phyloP scores from a whole-genome alignment of 176 grass and related monocot genomes.

The Carex myosuroides region DNA sequence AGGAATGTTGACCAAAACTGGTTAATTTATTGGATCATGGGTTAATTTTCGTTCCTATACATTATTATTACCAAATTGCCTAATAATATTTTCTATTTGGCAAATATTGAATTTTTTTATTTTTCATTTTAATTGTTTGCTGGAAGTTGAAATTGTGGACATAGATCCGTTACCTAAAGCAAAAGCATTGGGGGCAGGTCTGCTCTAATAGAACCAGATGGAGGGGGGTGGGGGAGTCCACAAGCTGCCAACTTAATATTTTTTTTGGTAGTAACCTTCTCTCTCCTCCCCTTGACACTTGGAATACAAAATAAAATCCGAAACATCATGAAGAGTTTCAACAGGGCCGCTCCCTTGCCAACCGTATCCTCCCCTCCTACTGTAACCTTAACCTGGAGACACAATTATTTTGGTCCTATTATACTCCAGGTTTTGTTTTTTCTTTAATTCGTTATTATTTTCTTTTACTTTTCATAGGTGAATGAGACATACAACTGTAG shows the following conservation, averaged over 20 bases:
- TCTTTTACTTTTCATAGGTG: conserved; percentile 43
- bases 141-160: background rate
- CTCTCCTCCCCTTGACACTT: background rate
- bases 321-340: background rate
- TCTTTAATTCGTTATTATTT: conserved; percentile 6
- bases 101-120: background rate
- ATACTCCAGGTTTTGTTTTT: conserved; percentile 1
- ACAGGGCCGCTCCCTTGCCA: background rate
- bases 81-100: background rate
- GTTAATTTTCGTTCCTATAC: background rate
- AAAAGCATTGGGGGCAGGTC: background rate
- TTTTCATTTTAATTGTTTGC: background rate
- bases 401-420: background rate
- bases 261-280: background rate
- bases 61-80: background rate
- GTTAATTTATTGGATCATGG: background rate
- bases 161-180: background rate
- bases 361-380: background rate
- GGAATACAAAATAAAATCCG: background rate
- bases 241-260: background rate
- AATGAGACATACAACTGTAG: conserved; percentile 90
- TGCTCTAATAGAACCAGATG: background rate
- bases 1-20: background rate
- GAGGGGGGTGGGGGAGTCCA: background rate
- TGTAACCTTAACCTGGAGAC: background rate